Base-by-base conservation (phyloP, 78 protist species). In the Tieghemostelium lacteum region DNA sequence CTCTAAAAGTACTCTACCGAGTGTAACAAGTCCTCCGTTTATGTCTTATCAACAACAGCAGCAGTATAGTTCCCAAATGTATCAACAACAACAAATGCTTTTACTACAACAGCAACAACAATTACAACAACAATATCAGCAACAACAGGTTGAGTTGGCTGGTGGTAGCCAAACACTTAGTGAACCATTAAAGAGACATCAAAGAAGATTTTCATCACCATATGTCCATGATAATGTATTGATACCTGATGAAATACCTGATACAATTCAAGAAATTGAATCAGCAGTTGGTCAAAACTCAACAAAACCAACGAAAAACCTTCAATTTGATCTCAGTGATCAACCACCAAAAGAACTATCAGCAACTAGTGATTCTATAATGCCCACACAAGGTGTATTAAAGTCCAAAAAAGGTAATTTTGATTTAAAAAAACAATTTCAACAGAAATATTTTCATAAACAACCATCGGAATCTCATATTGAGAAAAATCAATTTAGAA, bases 121-220 rank as follows among this genome's bases (percentile, higher is more conserved):
- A 64, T 36, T n/a, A 64, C 72, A 64, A 37, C 72, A 64, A 64
- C 14, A 7, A 39, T 20, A 33, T 17, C 73, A 66, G n/a, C 55
- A 66, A 24, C 52, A 66, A 22, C 52, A 66, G 0, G 17, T 3
- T 57, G 62, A 19, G 7, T n/a, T n/a, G n/a, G n/a, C n/a, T n/a
- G n/a, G n/a, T n/a, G n/a, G n/a, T n/a, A n/a, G n/a, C 52, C 19
- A 29, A 28, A 61, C 16, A 14, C 5, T 17, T 7, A 61, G 29
- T 17, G 19, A 19, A 61, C 20, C 2, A 4, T 3, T 36, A 61
- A n/a, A 26, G 3, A 49, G 10, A 45, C 76, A 70, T 29, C 58
- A 50, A 50, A 70, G 76, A 70, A 50, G 76, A 14, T 49, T 49
- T 33, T 70, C 76, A 50, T 49, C 62, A 10, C 76, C 76, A 16